These are phyloP conservation scores for Phytophthora citricola DNA, from an alignment of 352 stramenopile genomes.

Conservation along the genomic window DNA sequence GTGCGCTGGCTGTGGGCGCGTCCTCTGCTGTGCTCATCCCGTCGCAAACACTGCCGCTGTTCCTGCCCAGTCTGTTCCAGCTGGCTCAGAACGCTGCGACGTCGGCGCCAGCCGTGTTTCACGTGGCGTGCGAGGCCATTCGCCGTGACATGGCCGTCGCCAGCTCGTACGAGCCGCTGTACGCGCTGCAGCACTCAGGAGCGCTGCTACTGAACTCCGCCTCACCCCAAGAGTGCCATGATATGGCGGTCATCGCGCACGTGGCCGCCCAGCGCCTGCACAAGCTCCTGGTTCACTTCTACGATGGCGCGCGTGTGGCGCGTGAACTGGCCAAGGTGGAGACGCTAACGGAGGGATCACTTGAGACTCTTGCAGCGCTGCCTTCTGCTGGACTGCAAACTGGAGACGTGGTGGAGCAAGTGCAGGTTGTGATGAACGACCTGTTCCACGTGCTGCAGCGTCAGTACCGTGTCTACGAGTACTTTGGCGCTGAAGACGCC, in stretches of 20 bases:
- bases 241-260: slow-evolving; percentile 79
- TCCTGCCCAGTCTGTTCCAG: slow-evolving; percentile 75
- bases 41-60: slow-evolving; percentile 79
- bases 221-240: slow-evolving; percentile 77
- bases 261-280: slow-evolving; percentile 63
- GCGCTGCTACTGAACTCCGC: slow-evolving; percentile 76
- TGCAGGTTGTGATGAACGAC: slow-evolving; percentile 80
- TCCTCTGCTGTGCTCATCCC: slow-evolving; percentile 60
- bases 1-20: slow-evolving; percentile 61
- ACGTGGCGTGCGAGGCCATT: slow-evolving; percentile 68
- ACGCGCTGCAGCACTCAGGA: slow-evolving; percentile 74
- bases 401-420: slow-evolving; percentile 58
- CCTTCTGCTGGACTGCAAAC: slow-evolving; percentile 14
- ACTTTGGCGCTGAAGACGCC: slow-evolving; percentile 67
- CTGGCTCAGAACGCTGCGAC: slow-evolving; percentile 48
- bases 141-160: slow-evolving; percentile 61
- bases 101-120: slow-evolving; percentile 53
- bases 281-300: slow-evolving; percentile 84
- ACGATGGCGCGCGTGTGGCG: slow-evolving; percentile 74
- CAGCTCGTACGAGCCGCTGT: slow-evolving; percentile 69
- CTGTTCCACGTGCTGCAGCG: slow-evolving; percentile 75
- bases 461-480: slow-evolving; percentile 87
- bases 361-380: slow-evolving; percentile 51
- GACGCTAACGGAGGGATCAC: slow-evolving; percentile 54
- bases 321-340: slow-evolving; percentile 70